phyloP scores from a whole-genome alignment of 768 basidiomycete genomes.

The Hericium coralloides region DNA sequence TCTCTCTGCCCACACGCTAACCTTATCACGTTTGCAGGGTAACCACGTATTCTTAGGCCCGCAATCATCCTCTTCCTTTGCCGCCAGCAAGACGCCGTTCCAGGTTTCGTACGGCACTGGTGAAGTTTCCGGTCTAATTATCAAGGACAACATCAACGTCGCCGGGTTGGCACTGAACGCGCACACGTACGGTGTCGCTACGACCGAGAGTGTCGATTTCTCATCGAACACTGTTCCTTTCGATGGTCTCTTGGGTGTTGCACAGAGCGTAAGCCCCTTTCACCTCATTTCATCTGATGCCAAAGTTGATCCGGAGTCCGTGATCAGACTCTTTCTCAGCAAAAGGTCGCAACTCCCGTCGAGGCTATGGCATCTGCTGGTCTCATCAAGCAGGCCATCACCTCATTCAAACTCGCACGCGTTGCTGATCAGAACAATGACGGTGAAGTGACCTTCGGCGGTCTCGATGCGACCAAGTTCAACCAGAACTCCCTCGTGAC shows the following conservation, averaged over 20 bases:
- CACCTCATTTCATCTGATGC: neutral
- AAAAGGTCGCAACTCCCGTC: slow-evolving; percentile 56
- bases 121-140: slow-evolving; percentile 51
- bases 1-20: neutral
- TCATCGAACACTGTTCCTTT: slow-evolving; percentile 39
- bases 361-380: slow-evolving; percentile 56
- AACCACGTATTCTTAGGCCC: slow-evolving; percentile 61
- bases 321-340: slow-evolving; percentile 49
- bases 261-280: slow-evolving; percentile 45
- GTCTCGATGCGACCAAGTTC: slow-evolving; percentile 64
- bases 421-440: slow-evolving; percentile 60
- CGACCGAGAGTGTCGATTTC: slow-evolving; percentile 54
- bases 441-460: slow-evolving; percentile 79
- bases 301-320: neutral
- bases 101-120: slow-evolving; percentile 65
- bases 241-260: slow-evolving; percentile 74
- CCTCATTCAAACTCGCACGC: slow-evolving; percentile 76
- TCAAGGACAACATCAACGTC: slow-evolving; percentile 53
- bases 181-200: slow-evolving; percentile 65
- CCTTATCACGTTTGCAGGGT: slow-evolving; percentile 28
- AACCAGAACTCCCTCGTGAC: slow-evolving; percentile 47
- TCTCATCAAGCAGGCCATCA: slow-evolving; percentile 53
- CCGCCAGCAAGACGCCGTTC: slow-evolving; percentile 41
- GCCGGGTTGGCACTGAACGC: slow-evolving; percentile 48
- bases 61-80: slow-evolving; percentile 53